phyloP scores from a whole-genome alignment of 1,139 yeast species.

The Candida dubliniensis region DNA sequence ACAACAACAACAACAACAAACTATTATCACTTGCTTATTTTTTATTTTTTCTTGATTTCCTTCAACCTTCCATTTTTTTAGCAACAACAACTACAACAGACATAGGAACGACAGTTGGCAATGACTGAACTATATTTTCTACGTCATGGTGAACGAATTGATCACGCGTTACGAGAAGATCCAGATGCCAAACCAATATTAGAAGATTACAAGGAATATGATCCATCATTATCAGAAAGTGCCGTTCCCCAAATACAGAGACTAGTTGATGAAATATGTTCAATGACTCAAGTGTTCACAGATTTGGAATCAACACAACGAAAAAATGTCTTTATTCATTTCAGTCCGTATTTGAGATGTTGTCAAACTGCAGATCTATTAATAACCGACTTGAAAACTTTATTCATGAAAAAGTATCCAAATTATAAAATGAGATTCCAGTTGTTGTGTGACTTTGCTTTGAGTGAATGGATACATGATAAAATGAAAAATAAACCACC shows the following conservation, averaged over 20 bases:
- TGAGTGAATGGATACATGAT: conserved; percentile 51
- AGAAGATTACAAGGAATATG: conserved; percentile 35
- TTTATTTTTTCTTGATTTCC: not conserved
- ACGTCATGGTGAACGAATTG: conserved; percentile 49
- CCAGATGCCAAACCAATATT: conserved; percentile 29
- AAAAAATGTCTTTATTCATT: conserved; percentile 44
- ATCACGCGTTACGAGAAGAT: conserved; percentile 33
- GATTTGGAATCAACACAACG: conserved; percentile 19
- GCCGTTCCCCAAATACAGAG: conserved; percentile 32
- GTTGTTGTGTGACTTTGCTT: conserved; percentile 47
- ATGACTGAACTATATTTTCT: conserved; percentile 46
- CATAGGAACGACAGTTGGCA: too few species aligned
- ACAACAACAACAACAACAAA: not conserved
- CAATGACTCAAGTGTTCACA: conserved; percentile 26
- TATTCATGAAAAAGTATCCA: conserved; percentile 27
- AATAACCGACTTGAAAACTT: conserved; percentile 30
- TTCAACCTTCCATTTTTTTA: not conserved
- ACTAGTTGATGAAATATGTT: conserved; percentile 33
- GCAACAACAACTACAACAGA: too few species aligned
- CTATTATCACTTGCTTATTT: not conserved
- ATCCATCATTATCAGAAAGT: conserved; percentile 37
- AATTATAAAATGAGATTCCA: conserved; percentile 39
- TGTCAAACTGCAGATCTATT: conserved; percentile 47
- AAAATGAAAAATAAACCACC: conserved; percentile 48
- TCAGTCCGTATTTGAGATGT: conserved; percentile 47